phyloP scores from a whole-genome alignment of 768 basidiomycete genomes.

The Pholiota molesta region DNA sequence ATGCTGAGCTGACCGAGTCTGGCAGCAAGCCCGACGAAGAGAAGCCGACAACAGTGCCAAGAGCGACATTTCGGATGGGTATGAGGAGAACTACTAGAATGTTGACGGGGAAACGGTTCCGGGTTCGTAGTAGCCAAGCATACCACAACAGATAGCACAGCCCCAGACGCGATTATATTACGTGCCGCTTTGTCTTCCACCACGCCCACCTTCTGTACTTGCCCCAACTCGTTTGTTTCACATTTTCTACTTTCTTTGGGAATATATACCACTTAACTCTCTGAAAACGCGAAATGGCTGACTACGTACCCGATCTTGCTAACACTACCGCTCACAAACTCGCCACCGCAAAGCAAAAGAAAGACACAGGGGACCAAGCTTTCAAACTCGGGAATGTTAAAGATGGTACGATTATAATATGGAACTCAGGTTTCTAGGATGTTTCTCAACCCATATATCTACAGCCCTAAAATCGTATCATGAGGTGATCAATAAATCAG shows the following conservation, averaged over 20 bases:
- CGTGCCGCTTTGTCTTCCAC: slow-evolving; percentile 8
- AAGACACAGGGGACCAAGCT: slow-evolving; percentile 65
- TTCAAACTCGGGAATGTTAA: slow-evolving; percentile 68
- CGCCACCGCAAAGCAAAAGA: slow-evolving; percentile 64
- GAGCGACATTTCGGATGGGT: slow-evolving; percentile 53
- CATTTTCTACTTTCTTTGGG: slow-evolving; percentile 6
- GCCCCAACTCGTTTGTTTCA: slow-evolving; percentile 11
- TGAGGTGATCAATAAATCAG: slow-evolving; percentile 45
- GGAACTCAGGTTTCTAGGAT: background rate
- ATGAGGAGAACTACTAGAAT: slow-evolving; percentile 17
- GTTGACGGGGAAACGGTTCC: slow-evolving; percentile 14
- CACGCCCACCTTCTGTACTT: slow-evolving; percentile 10
- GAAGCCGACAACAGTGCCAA: slow-evolving; percentile 75
- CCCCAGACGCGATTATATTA: slow-evolving; percentile 33
- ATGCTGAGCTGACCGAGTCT: slow-evolving; percentile 88
- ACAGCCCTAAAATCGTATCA: slow-evolving; percentile 75
- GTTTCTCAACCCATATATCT: background rate
- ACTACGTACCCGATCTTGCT: slow-evolving; percentile 21
- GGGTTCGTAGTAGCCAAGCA: slow-evolving; percentile 28
- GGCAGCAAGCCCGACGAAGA: slow-evolving; percentile 82
- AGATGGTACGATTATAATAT: slow-evolving; percentile 47
- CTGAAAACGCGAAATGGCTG: slow-evolving; percentile 27
- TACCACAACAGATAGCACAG: slow-evolving; percentile 36
- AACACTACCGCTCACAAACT: slow-evolving; percentile 51
- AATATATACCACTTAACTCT: slow-evolving; percentile 6